Evolutionary conservation across 805 yeast species (phyloP).

Genomic region (Lipomyces yamanashiensis): DNA sequence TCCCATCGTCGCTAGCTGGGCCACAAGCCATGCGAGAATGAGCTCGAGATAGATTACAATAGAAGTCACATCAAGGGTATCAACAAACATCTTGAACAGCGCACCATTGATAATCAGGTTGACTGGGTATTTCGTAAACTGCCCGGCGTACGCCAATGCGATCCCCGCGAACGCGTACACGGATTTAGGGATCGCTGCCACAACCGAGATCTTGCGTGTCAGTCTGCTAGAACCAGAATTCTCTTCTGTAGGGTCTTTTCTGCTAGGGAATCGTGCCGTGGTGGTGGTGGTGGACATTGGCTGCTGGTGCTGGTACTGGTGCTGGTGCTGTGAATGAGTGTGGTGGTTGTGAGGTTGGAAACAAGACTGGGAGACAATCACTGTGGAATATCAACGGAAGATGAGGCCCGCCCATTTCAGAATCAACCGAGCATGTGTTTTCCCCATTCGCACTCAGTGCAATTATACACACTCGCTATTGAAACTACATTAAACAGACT

Average conservation of each 20-base stretch:
- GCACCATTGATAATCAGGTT: slow-evolving; percentile 1
- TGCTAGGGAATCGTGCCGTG: neutral
- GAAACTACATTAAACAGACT: no score
- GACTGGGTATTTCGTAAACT: neutral
- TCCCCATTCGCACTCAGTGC: no score
- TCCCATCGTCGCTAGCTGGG: neutral
- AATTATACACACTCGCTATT: no score
- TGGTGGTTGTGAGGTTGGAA: no score
- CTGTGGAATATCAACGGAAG: no score
- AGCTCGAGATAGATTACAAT: neutral
- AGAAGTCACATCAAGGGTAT: neutral
- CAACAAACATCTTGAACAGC: neutral
- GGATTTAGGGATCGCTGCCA: neutral
- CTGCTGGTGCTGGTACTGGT: no score
- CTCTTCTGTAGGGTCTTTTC: neutral
- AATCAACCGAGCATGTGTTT: no score
- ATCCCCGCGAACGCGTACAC: neutral
- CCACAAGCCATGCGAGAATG: neutral
- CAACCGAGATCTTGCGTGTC: neutral
- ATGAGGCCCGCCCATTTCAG: no score
- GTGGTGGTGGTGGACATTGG: no score
- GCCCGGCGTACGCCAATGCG: neutral
- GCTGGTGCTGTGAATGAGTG: no score
- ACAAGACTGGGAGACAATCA: no score
- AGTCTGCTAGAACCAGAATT: neutral